Base-by-base conservation (phyloP, 805 yeast species). In the Millerozyma miso region DNA sequence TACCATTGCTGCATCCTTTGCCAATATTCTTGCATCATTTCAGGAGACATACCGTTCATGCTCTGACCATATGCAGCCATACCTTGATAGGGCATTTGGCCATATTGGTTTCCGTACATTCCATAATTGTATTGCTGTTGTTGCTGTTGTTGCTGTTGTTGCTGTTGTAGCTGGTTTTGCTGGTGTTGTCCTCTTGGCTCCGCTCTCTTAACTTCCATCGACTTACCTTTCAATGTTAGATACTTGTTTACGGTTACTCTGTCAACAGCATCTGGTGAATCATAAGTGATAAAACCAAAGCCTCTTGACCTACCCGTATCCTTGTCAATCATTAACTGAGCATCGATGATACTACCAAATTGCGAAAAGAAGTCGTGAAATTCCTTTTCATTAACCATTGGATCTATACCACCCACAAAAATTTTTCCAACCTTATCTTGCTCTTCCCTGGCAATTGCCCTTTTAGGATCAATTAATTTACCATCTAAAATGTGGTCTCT, bases 251-350 rank as follows among this genome's bases (percentile, higher is more conserved):
- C 84, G 42, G 93, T 82, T 42, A 88, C 95, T 52, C 81, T 76
- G 56, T 90, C 97, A 36, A 91, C 97, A 13, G 97, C 97, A 37
- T 85, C 90, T 17, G 96, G 95, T 15, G 95, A 80, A 58, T 91
- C 98, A 66, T 85, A 91, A 12, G 99, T 91, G 49, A 91, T 89
- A 63, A 91, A 91, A 1, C 99, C 99, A 63, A 89, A 91, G 19
- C 99, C 99, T 69, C 98, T 80, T 2, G 97, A 88, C 58, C 95
- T 80, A 46, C 98, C 97, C 3, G 97, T 87, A 62, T 90, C 97
- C 66, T 91, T 93, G 65, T 91, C 97, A 53, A 91, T 79, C 99
- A 91, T 91, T 52, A 91, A 77, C 67, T 90, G 97, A 39, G 97
- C 96, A 65, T 93, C 98, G 54, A 91, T 85, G 45, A 91, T 90